A percentile compares a stretch with the other conserved stretches of the same genome.
Conservation (phyloP, 805 yeast genomes). For the Candida morakotiae region DNA sequence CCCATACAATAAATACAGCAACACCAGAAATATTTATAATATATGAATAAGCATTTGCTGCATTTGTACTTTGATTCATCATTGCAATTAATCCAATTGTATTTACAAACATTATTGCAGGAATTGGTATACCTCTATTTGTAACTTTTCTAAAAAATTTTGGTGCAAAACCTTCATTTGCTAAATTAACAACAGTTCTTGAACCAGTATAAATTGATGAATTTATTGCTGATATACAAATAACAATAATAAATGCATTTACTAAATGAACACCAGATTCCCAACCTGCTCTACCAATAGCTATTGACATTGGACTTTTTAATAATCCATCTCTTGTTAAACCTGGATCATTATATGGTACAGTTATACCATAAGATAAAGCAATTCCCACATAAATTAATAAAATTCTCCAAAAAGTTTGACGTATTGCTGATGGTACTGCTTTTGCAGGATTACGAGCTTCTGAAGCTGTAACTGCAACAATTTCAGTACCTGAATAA, state of each 20-base stretch:
- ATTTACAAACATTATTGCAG: constrained; percentile 53
- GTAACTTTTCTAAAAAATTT: constrained; percentile 47
- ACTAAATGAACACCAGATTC: constrained; percentile 46
- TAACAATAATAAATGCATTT: constrained; percentile 58
- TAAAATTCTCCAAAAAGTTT: constrained; percentile 51
- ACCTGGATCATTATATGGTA: constrained; percentile 50
- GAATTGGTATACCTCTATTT: constrained; percentile 60
- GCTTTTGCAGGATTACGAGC: constrained; percentile 55
- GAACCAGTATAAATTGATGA: constrained; percentile 67
- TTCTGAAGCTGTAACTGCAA: constrained; percentile 60
- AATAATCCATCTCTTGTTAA: constrained; percentile 35
- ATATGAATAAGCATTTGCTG: constrained; percentile 55
- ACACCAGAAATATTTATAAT: constrained; percentile 64
- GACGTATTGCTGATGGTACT: constrained; percentile 54
- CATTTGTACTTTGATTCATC: constrained; percentile 53
- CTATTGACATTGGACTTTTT: constrained; percentile 42
- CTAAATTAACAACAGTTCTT: constrained; percentile 61
- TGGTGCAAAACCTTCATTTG: constrained; percentile 60
- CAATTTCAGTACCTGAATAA: constrained; percentile 55
- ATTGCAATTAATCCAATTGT: constrained; percentile 52
- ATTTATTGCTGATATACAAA: constrained; percentile 67
- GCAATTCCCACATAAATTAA: constrained; percentile 52
- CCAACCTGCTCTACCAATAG: constrained; percentile 40
- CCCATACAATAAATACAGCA: constrained; percentile 68
- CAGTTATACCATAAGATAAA: constrained; percentile 55